Evolutionary conservation across 306 rosid genomes (phyloP).

Genomic region (Citrullus mucosospermus): DNA sequence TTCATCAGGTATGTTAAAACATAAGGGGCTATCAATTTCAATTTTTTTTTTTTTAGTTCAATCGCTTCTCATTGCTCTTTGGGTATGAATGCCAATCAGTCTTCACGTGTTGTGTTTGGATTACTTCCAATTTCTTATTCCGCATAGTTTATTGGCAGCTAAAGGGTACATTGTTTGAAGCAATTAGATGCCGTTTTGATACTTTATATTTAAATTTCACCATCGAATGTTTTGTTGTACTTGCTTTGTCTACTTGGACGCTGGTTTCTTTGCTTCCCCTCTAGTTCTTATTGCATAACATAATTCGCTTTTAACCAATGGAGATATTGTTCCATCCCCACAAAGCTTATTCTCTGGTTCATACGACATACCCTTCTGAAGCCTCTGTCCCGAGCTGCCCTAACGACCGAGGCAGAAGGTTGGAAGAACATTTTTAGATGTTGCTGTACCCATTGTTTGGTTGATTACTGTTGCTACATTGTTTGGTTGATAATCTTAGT

Average conservation of each 20-base stretch:
- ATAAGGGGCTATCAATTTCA: not conserved
- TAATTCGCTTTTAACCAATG: not conserved
- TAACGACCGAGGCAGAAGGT: not conserved
- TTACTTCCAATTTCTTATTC: not conserved
- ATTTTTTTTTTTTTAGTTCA: no score
- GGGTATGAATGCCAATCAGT: not conserved
- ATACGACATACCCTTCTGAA: not conserved
- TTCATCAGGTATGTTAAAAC: slow-evolving; percentile 33
- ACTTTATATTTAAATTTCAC: not conserved
- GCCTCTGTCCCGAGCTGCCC: not conserved
- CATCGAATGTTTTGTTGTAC: not conserved
- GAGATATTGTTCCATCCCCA: not conserved
- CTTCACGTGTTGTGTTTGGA: not conserved
- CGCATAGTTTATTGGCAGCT: not conserved
- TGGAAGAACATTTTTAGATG: not conserved
- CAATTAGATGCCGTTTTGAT: not conserved
- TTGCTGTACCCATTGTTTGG: not conserved
- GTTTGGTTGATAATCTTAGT: not conserved
- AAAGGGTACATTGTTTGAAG: not conserved
- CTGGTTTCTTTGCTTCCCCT: not conserved
- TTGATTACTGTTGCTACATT: not conserved
- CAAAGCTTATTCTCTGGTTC: not conserved
- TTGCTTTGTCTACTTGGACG: not conserved
- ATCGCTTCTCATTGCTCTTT: not conserved
- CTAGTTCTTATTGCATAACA: not conserved